Base-by-base conservation (phyloP, 1,284 basidiomycete genomes). In the Schizophyllum amplum region DNA sequence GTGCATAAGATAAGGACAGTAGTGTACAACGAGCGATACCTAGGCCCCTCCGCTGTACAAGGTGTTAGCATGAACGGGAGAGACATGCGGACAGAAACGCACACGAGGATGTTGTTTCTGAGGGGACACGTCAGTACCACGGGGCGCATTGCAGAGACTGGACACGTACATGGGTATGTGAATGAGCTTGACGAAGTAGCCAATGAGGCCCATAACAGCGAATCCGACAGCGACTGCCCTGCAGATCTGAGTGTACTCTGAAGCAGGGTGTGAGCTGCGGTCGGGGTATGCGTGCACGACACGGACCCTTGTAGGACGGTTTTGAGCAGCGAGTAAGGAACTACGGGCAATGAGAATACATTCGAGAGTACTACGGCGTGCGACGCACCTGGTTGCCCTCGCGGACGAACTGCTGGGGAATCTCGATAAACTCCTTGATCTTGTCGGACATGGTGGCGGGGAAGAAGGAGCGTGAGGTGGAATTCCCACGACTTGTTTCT, bases 321-420 rank as follows among this genome's bases (percentile, higher is more conserved):
- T 99, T 99, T 62, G 94, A 97, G 81, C 96, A 99, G 69, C 95
- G 85, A 68, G 88, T 92, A 65, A 99, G 76, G 78, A 99, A 98
- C 94, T 97, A 67, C 4, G 55, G 60, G 54, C 17, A 47, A n/a
- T 54, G 59, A 24, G 24, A 13, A 13, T 33, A 11, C 21, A 5
- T 33, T 47, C 57, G 55, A 60, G 26, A 55, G 49, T 49, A 20
- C 17, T 46, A n/a, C 5, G 56, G 52, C 17, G 46, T 21, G 17
- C 54, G 27, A 73, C 83, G 63, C 56, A 93, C 94, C 79, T 94
- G 92, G 65, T 91, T 92, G 59, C 96, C 96, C 66, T 98, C 96
- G 66, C 84, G 89, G 65, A 95, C 66, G 72, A 98, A 98, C 68
- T 93, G 84, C 71, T 94, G 90, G 55, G 95, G 94, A 62, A 96